phyloP scores from a whole-genome alignment of 2,329 filamentous ascomycete genomes.

The Cytospora piceicola region DNA sequence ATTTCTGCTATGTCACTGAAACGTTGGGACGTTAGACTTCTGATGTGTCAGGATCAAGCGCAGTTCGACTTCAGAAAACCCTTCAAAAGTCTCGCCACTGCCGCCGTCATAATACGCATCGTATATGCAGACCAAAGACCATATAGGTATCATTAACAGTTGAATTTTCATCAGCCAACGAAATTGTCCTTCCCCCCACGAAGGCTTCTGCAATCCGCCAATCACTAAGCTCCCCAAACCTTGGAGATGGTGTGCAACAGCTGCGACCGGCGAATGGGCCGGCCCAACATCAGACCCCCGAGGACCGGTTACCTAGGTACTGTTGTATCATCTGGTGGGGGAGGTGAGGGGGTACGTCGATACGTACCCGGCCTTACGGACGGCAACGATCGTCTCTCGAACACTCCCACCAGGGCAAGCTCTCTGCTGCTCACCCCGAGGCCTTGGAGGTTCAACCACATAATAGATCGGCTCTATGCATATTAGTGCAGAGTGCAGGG shows the following conservation, averaged over 20 bases:
- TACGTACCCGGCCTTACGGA: not conserved
- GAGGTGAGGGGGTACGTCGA: not conserved
- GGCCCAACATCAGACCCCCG: not conserved
- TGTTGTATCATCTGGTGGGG: not conserved
- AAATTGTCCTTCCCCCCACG: not conserved
- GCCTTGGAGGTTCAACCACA: not conserved
- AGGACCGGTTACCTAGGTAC: not conserved
- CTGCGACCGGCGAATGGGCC: slow-evolving; percentile 5
- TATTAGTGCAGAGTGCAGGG: not conserved
- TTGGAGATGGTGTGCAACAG: slow-evolving; percentile 3
- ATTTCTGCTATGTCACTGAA: no score
- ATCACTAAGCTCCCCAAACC: not conserved
- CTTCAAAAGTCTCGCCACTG: slow-evolving; percentile 11
- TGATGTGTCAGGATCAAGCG: not conserved
- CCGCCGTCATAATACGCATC: slow-evolving; percentile 8
- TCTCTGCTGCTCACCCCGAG: not conserved
- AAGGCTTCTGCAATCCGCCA: not conserved
- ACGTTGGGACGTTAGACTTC: not conserved
- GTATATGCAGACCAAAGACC: slow-evolving; percentile 6
- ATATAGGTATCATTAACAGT: not conserved
- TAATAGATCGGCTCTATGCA: slow-evolving; percentile 7
- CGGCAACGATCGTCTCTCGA: not conserved
- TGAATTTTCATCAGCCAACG: not conserved
- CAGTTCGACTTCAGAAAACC: not conserved
- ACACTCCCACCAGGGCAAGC: no score